These are phyloP conservation scores for Arachnomyces sp. DNA, from an alignment of 2,329 filamentous ascomycete genomes.

Conservation along the genomic window DNA sequence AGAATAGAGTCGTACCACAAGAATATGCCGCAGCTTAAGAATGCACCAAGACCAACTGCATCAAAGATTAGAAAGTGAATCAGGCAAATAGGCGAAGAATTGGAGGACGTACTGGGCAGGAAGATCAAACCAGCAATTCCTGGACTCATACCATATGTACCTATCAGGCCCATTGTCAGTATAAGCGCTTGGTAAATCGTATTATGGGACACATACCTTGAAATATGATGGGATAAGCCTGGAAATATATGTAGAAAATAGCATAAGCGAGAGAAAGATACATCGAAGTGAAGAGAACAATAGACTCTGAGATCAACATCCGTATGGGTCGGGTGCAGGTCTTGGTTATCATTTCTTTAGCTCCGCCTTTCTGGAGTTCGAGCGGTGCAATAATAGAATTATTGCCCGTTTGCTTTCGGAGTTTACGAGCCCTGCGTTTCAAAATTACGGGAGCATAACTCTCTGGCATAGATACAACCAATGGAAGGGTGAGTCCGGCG, in stretches of 20 bases:
- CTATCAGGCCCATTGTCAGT: constrained; percentile 40
- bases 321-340: constrained; percentile 16
- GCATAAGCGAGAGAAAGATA: constrained; percentile 20
- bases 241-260: constrained; percentile 15
- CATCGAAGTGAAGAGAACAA: constrained; percentile 19
- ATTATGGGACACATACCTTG: constrained; percentile 11
- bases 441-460: constrained; percentile 51
- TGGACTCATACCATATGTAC: constrained; percentile 13
- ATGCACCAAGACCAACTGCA: constrained; percentile 52
- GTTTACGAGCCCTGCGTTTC: constrained; percentile 29
- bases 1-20: constrained; percentile 59
- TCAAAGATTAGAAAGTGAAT: constrained; percentile 5
- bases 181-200: constrained; percentile 38
- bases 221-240: constrained; percentile 15
- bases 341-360: constrained; percentile 12
- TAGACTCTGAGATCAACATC: constrained; percentile 20
- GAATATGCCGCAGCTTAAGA: constrained; percentile 56
- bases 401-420: constrained; percentile 29
- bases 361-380: constrained; percentile 10
- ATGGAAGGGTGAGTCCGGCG: constrained; percentile 49
- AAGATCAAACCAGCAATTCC: constrained; percentile 23
- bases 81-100: background rate
- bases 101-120: constrained; percentile 22
- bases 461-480: constrained; percentile 44
- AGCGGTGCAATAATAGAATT: constrained; percentile 12